Conservation (phyloP, 2,329 filamentous ascomycete species). For the Hortaea sp. region DNA sequence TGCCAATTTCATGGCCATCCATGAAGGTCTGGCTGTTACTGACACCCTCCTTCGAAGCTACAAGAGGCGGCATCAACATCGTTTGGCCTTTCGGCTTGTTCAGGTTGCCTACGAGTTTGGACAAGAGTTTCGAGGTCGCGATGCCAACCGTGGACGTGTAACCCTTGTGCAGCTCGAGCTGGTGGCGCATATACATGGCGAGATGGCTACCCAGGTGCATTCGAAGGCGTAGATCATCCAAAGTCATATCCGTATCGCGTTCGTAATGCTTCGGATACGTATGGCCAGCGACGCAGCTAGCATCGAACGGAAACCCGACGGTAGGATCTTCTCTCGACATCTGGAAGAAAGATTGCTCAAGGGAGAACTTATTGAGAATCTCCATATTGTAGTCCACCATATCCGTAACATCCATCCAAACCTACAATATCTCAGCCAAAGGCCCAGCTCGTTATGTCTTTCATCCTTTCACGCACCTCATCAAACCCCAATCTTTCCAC, state of each 20-base stretch:
- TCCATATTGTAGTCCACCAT: conserved; percentile 72
- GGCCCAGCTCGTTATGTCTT: not conserved
- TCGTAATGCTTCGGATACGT: conserved; percentile 37
- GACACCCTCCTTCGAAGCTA: conserved; percentile 7
- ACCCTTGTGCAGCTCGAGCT: conserved; percentile 64
- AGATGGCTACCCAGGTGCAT: conserved; percentile 73
- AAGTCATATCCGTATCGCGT: not conserved
- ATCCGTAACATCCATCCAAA: conserved; percentile 73
- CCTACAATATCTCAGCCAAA: conserved; percentile 25
- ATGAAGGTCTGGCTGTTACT: conserved; percentile 59
- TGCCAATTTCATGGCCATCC: conserved; percentile 63
- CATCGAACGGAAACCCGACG: conserved; percentile 70
- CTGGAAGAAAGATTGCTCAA: conserved; percentile 67
- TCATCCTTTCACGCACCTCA: conserved; percentile 48
- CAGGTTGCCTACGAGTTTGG: conserved; percentile 72
- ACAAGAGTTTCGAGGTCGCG: conserved; percentile 74
- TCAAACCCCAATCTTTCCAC: conserved; percentile 83
- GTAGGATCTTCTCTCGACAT: conserved; percentile 64
- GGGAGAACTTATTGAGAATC: conserved; percentile 56
- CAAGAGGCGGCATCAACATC: conserved; percentile 56
- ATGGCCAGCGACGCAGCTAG: conserved; percentile 56
- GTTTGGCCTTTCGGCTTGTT: conserved; percentile 88
- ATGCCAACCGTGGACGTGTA: conserved; percentile 85
- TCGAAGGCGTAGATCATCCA: conserved; percentile 35
- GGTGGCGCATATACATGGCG: conserved; percentile 60